Evolutionary conservation across 352 stramenopile genomes (phyloP), one percentile per base, ranked within the genome.

Genomic region (Globisporangium nunn): DNA sequence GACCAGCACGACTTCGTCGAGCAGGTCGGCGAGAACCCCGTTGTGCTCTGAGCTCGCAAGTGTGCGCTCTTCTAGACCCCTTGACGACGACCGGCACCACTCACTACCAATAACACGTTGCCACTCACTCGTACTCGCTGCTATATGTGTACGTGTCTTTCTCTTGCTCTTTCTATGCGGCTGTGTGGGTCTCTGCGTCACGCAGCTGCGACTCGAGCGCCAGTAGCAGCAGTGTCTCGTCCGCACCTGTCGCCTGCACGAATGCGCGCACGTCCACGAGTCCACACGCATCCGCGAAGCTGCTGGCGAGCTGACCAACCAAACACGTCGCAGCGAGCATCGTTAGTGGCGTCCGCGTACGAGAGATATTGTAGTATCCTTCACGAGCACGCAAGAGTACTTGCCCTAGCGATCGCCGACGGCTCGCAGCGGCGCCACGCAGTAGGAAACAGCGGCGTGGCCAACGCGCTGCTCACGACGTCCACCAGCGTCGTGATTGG

Each of bases 1-100:
- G 72, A 91, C 6, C 62, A 92, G 35, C 96, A 99, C 83, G 91
- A 97, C 47, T 96, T 98, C 71, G 64, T 71, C 3, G 68, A 75
- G 18, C 74, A 98, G 62, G 76, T 98, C 54, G 85, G 85, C 11
- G 74, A 88, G 65, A 91, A 92, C 68, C 85, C 85, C 29, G 72
- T 86, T 40, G 84, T 93, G 47, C 64, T 91, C 68, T 95, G 91
- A 52, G 41, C n/a, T 5, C 33, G 33, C 4, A 40, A 14, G 35
- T 11, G 10, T 3, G 35, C 10, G 7, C 35, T 12, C 33, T 37
- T 8, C 10, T 40, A 40, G 35, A 40, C 14, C 35, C 35, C 35
- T 23, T 23, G 10, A 11, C 35, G 35, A 40, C 23, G 23, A 23
- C 23, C 23, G 23, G 23, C 23, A 23, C 23, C 23, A 23, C 23